phyloP scores from a whole-genome alignment of 768 basidiomycete species.

The Phlebiopsis gigantea region DNA sequence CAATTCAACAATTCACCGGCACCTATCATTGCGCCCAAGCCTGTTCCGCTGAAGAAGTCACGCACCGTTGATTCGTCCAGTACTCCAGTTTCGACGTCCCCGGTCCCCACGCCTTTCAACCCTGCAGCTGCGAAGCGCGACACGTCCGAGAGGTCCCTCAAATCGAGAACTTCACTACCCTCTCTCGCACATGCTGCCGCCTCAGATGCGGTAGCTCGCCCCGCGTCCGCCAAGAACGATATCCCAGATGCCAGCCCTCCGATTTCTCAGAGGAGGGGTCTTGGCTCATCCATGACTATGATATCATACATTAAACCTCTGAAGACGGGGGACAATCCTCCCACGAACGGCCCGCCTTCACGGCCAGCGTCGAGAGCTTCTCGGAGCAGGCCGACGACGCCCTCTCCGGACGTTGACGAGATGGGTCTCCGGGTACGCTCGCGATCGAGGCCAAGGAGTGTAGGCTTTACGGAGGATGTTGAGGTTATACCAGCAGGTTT shows the following conservation, averaged over 20 bases:
- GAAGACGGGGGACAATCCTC: conserved; percentile 42
- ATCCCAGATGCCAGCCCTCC: conserved; percentile 9
- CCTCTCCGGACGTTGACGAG: conserved; percentile 30
- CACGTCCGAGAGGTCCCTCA: conserved; percentile 31
- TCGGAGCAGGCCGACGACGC: conserved; percentile 10
- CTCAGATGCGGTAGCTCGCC: conserved; percentile 19
- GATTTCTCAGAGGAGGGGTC: conserved; percentile 28
- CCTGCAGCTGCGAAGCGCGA: conserved; percentile 14
- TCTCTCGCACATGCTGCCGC: conserved; percentile 26
- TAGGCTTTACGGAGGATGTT: conserved; percentile 11
- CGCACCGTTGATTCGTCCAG: conserved; percentile 28
- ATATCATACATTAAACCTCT: conserved; percentile 54
- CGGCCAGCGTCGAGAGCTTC: conserved; percentile 18
- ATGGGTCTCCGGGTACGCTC: conserved; percentile 28
- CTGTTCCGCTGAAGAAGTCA: conserved; percentile 35
- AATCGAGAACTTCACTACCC: conserved; percentile 39
- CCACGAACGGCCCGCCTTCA: conserved; percentile 12
- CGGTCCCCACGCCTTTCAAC: conserved; percentile 12
- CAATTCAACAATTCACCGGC: conserved; percentile 33
- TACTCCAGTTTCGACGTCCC: conserved; percentile 2
- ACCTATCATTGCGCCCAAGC: conserved; percentile 32
- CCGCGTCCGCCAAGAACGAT: conserved; percentile 15
- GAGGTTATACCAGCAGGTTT: conserved; percentile 18
- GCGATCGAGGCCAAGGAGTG: conserved; percentile 32
- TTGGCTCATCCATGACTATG: conserved; percentile 76